Conservation (phyloP, 1,284 basidiomycete species). For the Takashimella koratensis region DNA sequence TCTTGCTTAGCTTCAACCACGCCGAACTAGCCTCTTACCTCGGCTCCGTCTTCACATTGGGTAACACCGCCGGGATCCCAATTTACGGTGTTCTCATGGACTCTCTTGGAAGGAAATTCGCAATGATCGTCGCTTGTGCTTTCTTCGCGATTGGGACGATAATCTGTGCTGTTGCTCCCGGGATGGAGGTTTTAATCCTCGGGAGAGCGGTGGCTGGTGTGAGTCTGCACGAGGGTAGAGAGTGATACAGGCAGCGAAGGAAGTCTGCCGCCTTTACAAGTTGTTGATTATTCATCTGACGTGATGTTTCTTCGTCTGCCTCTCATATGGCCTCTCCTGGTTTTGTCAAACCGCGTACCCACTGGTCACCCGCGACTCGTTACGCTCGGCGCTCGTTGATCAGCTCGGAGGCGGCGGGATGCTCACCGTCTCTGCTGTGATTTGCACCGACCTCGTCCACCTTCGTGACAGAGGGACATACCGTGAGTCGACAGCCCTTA, state of each 20-base stretch:
- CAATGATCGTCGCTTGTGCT: constrained; percentile 39
- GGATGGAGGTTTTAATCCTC: constrained; percentile 41
- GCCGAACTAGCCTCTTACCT: constrained; percentile 46
- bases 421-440: constrained; percentile 45
- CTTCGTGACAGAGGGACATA: constrained; percentile 47
- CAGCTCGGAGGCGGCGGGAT: constrained; percentile 47
- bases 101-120: constrained; percentile 40
- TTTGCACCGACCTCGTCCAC: constrained; percentile 47
- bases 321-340: too few relatives aligned
- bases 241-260: too few relatives aligned
- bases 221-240: constrained; percentile 11
- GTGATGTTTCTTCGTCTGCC: too few relatives aligned
- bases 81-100: constrained; percentile 49
- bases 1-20: constrained; percentile 29
- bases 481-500: too few relatives aligned
- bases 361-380: too few relatives aligned
- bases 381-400: too few relatives aligned
- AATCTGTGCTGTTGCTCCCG: constrained; percentile 35
- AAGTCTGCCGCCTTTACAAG: too few relatives aligned
- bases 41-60: constrained; percentile 42
- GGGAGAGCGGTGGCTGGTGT: constrained; percentile 43
- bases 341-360: too few relatives aligned
- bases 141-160: constrained; percentile 43
- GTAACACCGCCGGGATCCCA: constrained; percentile 47
- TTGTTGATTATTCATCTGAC: too few relatives aligned